Evolutionary conservation across 2,329 filamentous ascomycete genomes (phyloP).

Genomic region (Chalaropsis ovoidea): DNA sequence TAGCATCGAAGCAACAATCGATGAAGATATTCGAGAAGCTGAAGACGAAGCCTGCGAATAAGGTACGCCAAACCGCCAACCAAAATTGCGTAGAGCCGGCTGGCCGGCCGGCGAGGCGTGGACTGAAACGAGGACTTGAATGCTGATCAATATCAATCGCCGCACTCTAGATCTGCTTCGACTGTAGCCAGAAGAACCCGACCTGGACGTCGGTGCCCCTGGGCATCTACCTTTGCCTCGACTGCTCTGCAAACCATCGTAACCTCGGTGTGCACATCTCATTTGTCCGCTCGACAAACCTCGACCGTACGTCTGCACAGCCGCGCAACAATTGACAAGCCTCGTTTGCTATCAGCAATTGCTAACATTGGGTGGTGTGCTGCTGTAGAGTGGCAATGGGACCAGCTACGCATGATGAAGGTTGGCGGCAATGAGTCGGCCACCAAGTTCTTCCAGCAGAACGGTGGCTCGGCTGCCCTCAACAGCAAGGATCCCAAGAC

Average conservation of each 20-base stretch:
- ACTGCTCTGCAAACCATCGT: slow-evolving; percentile 93
- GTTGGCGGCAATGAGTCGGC: slow-evolving; percentile 96
- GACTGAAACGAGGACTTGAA: slow-evolving; percentile 10
- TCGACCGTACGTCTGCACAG: slow-evolving; percentile 67
- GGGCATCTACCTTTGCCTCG: slow-evolving; percentile 94
- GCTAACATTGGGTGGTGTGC: slow-evolving; percentile 3
- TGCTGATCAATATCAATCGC: slow-evolving; percentile 25
- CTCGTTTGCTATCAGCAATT: background rate
- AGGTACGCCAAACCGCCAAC: slow-evolving; percentile 46
- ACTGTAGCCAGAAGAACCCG: slow-evolving; percentile 93
- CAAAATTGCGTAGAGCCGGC: slow-evolving; percentile 12
- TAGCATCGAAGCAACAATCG: slow-evolving; percentile 87
- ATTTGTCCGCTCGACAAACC: slow-evolving; percentile 95
- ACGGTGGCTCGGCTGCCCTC: slow-evolving; percentile 85
- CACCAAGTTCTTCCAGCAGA: slow-evolving; percentile 95
- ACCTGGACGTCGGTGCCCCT: slow-evolving; percentile 98
- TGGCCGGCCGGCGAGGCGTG: background rate
- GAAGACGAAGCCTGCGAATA: slow-evolving; percentile 89
- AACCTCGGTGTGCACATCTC: slow-evolving; percentile 98
- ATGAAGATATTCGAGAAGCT: slow-evolving; percentile 97
- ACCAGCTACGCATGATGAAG: slow-evolving; percentile 94
- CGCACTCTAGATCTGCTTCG: slow-evolving; percentile 73
- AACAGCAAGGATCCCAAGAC: slow-evolving; percentile 94
- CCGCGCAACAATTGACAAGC: background rate
- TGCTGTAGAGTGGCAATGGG: slow-evolving; percentile 85